These are phyloP conservation scores for Nicotiana sylvestris DNA, from an alignment of 257 asterid genomes.

Conservation along the genomic window DNA sequence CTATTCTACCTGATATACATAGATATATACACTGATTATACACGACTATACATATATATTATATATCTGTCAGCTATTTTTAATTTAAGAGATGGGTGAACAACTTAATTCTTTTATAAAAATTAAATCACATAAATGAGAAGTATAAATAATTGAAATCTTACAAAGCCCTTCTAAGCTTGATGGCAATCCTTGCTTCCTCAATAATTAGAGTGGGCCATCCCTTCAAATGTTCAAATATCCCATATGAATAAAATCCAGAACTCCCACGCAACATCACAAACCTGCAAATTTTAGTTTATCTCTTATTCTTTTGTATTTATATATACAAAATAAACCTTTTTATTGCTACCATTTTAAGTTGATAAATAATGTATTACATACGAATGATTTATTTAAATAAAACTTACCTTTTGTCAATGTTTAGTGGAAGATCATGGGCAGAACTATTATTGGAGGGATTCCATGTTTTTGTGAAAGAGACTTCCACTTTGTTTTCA, in stretches of 20 bases:
- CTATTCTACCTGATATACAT: no score
- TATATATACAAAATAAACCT: no score
- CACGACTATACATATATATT: no score
- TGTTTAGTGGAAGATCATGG: conserved; percentile 39
- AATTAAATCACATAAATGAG: neutral
- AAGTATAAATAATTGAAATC: neutral
- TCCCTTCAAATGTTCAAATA: conserved; percentile 47
- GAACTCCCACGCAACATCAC: conserved; percentile 55
- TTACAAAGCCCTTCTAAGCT: conserved; percentile 25
- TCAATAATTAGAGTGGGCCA: conserved; percentile 47
- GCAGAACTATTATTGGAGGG: conserved; percentile 14
- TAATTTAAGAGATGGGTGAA: no score
- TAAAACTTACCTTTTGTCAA: conserved; percentile 48
- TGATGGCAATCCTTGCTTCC: conserved; percentile 49
- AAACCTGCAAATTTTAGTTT: conserved; percentile 27
- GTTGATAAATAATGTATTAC: neutral
- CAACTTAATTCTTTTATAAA: no score
- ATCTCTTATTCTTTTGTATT: neutral
- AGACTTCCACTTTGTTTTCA: conserved; percentile 42
- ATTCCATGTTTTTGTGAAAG: conserved; percentile 43
- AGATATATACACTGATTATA: no score
- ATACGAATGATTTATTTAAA: neutral
- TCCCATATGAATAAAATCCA: conserved; percentile 63
- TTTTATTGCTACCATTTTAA: no score
- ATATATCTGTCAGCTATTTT: no score